These are phyloP conservation scores for Pittosporum tobira DNA, from an alignment of 129 eudicot genomes.

Conservation along the genomic window DNA sequence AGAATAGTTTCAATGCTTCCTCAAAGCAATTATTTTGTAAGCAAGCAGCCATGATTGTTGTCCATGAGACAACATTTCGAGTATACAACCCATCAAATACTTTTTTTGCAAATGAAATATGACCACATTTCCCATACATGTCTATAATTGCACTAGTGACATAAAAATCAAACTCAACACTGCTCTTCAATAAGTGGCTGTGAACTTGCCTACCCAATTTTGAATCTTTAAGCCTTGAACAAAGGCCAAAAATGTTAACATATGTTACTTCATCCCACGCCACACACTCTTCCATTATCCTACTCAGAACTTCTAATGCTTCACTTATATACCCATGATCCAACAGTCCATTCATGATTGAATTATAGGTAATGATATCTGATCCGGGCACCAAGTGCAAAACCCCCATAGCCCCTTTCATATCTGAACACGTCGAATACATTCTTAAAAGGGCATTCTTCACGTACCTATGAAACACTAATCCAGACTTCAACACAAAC, in stretches of 20 bases:
- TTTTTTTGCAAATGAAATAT: constrained; percentile 29
- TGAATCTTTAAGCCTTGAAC: constrained; percentile 35
- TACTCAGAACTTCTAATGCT: constrained; percentile 25
- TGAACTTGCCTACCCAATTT: constrained; percentile 47
- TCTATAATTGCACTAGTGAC: constrained; percentile 40
- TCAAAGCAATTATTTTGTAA: constrained; percentile 49
- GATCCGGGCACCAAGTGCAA: constrained; percentile 34
- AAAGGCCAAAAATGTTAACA: constrained; percentile 34
- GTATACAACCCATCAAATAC: constrained; percentile 27
- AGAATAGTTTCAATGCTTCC: constrained; percentile 41
- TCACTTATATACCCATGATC: constrained; percentile 32
- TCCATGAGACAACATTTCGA: constrained; percentile 56
- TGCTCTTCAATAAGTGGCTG: constrained; percentile 26
- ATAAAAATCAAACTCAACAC: constrained; percentile 33
- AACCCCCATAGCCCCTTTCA: constrained; percentile 39
- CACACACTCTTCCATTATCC: constrained; percentile 27
- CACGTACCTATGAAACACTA: constrained; percentile 44
- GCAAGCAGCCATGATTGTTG: constrained; percentile 48
- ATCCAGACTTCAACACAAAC: constrained; percentile 39
- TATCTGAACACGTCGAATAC: constrained; percentile 35
- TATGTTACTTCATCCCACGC: constrained; percentile 43
- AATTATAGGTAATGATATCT: constrained; percentile 43
- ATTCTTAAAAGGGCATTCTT: constrained; percentile 51
- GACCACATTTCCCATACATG: constrained; percentile 65
- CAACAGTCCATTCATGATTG: constrained; percentile 34